Evolutionary conservation across 2,329 filamentous ascomycete species (phyloP).

Genomic region (Alternaria arbusti): DNA sequence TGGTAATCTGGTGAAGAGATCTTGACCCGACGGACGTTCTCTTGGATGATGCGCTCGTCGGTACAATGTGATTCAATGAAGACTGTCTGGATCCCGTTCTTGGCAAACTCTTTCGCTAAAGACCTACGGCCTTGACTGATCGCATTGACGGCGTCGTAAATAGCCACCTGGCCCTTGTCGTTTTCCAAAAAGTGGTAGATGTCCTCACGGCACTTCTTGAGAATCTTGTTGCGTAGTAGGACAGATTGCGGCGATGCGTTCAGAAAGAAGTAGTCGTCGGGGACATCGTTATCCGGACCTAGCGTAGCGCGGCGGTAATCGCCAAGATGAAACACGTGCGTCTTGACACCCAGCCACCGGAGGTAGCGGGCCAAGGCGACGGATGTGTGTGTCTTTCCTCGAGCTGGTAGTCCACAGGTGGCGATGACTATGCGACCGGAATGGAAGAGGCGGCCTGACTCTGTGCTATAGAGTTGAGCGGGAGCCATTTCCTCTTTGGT

Average conservation of each 20-base stretch:
- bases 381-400: constrained; percentile 97
- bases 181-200: constrained; percentile 96
- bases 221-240: constrained; percentile 93
- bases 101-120: constrained; percentile 94
- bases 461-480: constrained; percentile 96
- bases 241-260: constrained; percentile 92
- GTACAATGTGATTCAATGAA: constrained; percentile 97
- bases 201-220: constrained; percentile 96
- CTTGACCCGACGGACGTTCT: constrained; percentile 97
- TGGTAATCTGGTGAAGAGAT: constrained; percentile 97
- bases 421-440: constrained; percentile 97
- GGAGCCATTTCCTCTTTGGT: constrained; percentile 86
- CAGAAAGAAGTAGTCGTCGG: constrained; percentile 97
- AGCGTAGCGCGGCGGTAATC: constrained; percentile 95
- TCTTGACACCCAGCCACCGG: constrained; percentile 97
- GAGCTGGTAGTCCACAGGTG: constrained; percentile 91
- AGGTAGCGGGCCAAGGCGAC: constrained; percentile 94
- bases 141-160: constrained; percentile 97
- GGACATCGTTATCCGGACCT: constrained; percentile 81
- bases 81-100: constrained; percentile 92
- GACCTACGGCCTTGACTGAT: constrained; percentile 80
- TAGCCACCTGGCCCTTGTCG: constrained; percentile 96
- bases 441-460: constrained; percentile 95
- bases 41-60: constrained; percentile 89
- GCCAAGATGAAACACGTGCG: constrained; percentile 94